These are phyloP conservation scores for Adansonia digitata DNA, from an alignment of 345 rosid genomes.

Conservation along the genomic window DNA sequence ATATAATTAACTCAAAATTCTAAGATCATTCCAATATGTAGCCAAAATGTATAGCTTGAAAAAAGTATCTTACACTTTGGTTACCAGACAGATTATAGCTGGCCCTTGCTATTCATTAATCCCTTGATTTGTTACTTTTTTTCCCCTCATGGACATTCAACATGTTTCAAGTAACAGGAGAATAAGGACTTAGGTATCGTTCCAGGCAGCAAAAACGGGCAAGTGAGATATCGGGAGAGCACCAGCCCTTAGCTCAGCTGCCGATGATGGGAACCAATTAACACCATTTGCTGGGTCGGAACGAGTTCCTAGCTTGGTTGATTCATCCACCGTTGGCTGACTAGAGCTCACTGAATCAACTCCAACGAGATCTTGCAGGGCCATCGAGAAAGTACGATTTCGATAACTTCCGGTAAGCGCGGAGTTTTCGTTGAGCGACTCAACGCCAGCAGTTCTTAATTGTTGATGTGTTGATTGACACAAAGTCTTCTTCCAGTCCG, in stretches of 20 bases:
- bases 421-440: conserved; percentile 30
- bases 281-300: conserved; percentile 40
- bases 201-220: conserved; percentile 74
- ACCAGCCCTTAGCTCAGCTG: conserved; percentile 35
- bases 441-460: conserved; percentile 17
- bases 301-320: conserved; percentile 24
- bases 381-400: conserved; percentile 24
- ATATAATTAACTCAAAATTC: too few species aligned
- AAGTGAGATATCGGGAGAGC: conserved; percentile 50
- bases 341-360: conserved; percentile 34
- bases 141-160: conserved; percentile 17
- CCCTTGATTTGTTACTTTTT: not conserved
- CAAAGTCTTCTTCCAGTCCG: conserved; percentile 43
- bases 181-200: conserved; percentile 36
- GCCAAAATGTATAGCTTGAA: conserved; percentile 29
- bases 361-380: conserved; percentile 22
- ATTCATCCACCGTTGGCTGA: conserved; percentile 31
- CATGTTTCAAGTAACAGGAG: not conserved
- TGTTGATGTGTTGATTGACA: conserved; percentile 32
- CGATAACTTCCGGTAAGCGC: conserved; percentile 21
- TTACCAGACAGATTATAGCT: conserved; percentile 31
- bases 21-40: conserved; percentile 16
- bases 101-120: conserved; percentile 10
- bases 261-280: conserved; percentile 43
- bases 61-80: conserved; percentile 30